These are phyloP conservation scores for maize (Zea mays) DNA, from an alignment of 176 grass and related monocot genomes.

Conservation along the genomic window DNA sequence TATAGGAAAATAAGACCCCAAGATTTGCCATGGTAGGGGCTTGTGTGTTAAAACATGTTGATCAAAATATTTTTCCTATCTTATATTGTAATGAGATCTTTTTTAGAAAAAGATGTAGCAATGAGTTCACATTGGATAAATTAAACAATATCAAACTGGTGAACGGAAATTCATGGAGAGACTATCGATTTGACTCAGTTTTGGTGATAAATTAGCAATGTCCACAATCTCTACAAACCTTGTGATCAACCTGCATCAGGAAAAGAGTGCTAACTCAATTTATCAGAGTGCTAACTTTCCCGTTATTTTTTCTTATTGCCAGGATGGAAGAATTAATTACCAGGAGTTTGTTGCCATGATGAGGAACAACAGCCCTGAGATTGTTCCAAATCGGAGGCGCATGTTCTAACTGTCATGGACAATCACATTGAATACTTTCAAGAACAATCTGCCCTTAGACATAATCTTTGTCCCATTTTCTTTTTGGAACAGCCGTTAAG, in stretches of 20 bases:
- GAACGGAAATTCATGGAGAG: not conserved
- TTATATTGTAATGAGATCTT: conserved; percentile 14
- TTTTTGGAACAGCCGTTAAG: conserved; percentile 20
- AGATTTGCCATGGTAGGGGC: not conserved
- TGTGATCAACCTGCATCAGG: conserved; percentile 11
- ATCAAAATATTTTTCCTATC: not conserved
- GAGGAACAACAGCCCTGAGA: conserved; percentile 72
- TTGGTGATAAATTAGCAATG: not conserved
- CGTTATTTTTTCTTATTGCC: conserved; percentile 13
- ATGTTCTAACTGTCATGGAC: conserved; percentile 40
- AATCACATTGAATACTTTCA: conserved; percentile 8
- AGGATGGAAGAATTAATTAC: conserved; percentile 99
- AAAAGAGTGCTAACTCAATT: not conserved
- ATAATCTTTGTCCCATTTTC: conserved; percentile 25
- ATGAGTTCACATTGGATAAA: conserved; percentile 9
- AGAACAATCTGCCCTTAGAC: not conserved
- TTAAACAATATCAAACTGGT: conserved; percentile 5
- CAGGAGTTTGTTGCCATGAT: conserved; percentile 98
- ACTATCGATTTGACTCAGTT: not conserved
- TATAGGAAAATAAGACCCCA: not conserved
- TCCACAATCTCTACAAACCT: conserved; percentile 3
- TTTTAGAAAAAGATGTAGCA: not conserved
- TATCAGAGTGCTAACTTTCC: conserved; percentile 20
- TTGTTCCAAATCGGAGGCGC: conserved; percentile 59
- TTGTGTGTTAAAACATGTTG: not conserved